These are phyloP conservation scores for Vitis labrusca DNA, from an alignment of 164 flowering plant genomes.

Conservation along the genomic window DNA sequence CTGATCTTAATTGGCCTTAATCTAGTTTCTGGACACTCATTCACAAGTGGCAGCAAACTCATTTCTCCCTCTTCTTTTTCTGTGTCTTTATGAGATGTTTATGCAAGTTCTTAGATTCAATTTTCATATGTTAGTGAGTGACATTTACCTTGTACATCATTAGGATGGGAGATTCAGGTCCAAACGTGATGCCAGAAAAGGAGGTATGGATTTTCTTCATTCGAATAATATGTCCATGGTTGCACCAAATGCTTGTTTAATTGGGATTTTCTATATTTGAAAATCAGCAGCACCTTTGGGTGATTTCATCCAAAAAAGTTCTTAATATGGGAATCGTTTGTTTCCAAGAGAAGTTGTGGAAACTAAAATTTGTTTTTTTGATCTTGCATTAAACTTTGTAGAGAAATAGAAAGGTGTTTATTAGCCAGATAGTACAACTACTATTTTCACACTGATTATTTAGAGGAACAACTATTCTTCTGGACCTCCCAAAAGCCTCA, in stretches of 20 bases:
- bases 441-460: too few relatives aligned
- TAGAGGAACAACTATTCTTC: too few relatives aligned
- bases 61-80: too few relatives aligned
- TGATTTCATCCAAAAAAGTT: not conserved
- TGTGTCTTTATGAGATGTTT: not conserved
- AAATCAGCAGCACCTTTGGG: not conserved
- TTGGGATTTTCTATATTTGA: not conserved
- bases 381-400: not conserved
- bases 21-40: too few relatives aligned
- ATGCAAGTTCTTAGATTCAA: not conserved
- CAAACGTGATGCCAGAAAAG: constrained; percentile 90
- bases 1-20: too few relatives aligned
- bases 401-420: too few relatives aligned
- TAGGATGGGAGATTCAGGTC: constrained; percentile 98
- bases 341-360: not conserved
- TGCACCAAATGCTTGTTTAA: too few relatives aligned
- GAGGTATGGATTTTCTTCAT: constrained; percentile 60
- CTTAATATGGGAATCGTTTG: not conserved
- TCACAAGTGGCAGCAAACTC: too few relatives aligned
- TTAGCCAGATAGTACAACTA: too few relatives aligned
- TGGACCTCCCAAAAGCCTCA: too few relatives aligned
- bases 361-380: not conserved
- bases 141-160: constrained; percentile 30
- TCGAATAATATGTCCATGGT: too few relatives aligned
- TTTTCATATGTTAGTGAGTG: constrained; percentile 11